Evolutionary conservation across 176 grass and related monocot species (phyloP), one percentile per base, ranked within the genome.

Genomic region (Triticum turgidum): DNA sequence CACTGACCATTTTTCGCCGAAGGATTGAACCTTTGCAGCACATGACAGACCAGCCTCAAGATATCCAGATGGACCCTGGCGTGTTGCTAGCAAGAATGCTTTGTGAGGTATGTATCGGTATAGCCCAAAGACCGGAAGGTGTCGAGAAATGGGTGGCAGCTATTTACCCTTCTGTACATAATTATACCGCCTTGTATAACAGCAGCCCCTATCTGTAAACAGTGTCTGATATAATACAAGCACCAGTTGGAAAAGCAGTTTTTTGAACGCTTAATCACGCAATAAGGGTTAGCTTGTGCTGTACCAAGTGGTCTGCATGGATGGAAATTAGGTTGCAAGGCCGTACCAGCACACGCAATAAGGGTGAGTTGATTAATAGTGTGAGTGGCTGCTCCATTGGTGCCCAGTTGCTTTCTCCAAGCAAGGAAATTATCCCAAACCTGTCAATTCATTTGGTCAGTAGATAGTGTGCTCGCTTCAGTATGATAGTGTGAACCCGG

Each of bases 321-420:
- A 24, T 27, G 69, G 21, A 72, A 45, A 22, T 61, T 42, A 24
- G 44, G n/a, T 58, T 75, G 21, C 78, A 68, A 63, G 61, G 29
- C 80, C 51, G 71, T 29, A 45, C 37, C 38, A 42, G 37, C 37
- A 21, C 22, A 52, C 25, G 32, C 32, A 33, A 33, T 33, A 33
- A 33, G 32, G 32, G 32, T 4, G 15, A 62, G 58, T 89, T 32
- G 20, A 38, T 6, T 27, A 4, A 61, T 30, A 2, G 81, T 59
- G 21, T 17, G 78, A 61, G 70, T 89, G 88, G 78, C 44, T 89
- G 83, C 38, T 82, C 13, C 64, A 77, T 30, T 71, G 88, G 83
- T 78, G 72, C 65, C 21, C 9, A 30, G 74, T 87, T 87, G 84
- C 80, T 83, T 66, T 91, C 89, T 82, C 42, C 27, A 61, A 41